Base-by-base conservation (phyloP, 805 yeast species). In the Suhomyces vadensis region DNA sequence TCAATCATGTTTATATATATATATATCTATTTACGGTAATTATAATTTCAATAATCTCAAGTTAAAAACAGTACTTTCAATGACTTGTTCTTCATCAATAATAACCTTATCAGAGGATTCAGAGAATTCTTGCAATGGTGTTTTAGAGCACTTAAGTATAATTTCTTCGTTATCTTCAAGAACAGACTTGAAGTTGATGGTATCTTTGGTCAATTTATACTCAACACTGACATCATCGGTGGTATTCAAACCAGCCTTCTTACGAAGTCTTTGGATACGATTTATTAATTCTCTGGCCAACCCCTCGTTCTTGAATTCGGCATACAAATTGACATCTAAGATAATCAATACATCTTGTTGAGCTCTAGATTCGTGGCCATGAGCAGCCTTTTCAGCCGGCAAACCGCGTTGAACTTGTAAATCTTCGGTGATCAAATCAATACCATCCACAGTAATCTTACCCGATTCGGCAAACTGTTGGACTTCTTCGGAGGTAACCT, bases 181-280 rank as follows among this genome's bases (percentile, higher is more conserved):
- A 47, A 89, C 81, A 13, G 69, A 65, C 36, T 75, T 81, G 44
- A 91, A 73, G 39, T 73, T 80, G 56, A 86, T 77, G 48, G 87
- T 81, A 57, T 84, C 90, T 52, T 81, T 78, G 46, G 70, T 54
- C 48, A 90, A 63, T 51, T 80, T 71, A 69, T 87, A 87, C 69
- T 92, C 90, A 48, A 94, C 96, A 51, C 79, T 67, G 41, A 94
- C 95, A 56, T 94, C 99, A 64, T 94, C 99, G 36, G 97, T 92
- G 50, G 95, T 91, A 62, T 87, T 87, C 61, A 94, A 77, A 25
- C 96, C 96, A 52, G 87, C 90, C 79, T 91, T 90, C 85, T 94
- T 94, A 73, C 99, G 86, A 63, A 91, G 81, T 68, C 96, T 85
- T 78, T 94, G 99, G 55, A 94, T 89, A 71, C 99, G 90, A 80